Evolutionary conservation across 805 yeast genomes (phyloP), one percentile per base, ranked within the genome.

Genomic region (Saccharomycopsis sp.): DNA sequence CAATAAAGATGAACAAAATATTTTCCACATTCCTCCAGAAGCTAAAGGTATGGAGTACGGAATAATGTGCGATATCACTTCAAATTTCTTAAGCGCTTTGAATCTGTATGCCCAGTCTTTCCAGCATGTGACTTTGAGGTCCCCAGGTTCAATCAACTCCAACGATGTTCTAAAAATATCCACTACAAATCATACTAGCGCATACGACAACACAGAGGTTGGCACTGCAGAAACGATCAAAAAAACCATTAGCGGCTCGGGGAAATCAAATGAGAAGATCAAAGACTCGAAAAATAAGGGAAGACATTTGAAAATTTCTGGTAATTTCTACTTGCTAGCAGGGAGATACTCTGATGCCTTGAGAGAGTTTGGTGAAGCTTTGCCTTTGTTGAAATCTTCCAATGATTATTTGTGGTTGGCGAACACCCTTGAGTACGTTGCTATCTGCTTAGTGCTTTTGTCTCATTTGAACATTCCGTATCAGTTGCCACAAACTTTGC

Each of bases 351-450:
- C 67, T 12, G 83, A 77, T 43, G 94, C 96, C 0, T 55, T 88
- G 40, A 64, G 68, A 18, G 75, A 77, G 44, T 79, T 87, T 51
- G 71, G 78, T n/a, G 95, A 87, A 30, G 78, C 96, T 0, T 67
- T 80, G 1, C 52, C 63, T 2, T 61, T 70, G 18, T 60, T 86
- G 40, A 75, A 74, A 45, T 65, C 72, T 9, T 65, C 78, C 2
- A 75, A 75, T 38, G 98, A 92, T 56, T 71, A 73, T 52, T 62
- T 92, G 6, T 92, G 97, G 97, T 66, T 85, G 10, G 97, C 80
- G 0, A 79, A 89, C 21, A 76, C 95, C 0, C 56, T 89, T n/a
- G 96, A 87, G 51, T 85, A 88, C 0, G 62, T 87, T 8, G 81
- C 80, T 0, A 75, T 84, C 1, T 73, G 83, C 45, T 57, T 80